phyloP scores from a whole-genome alignment of 352 stramenopile genomes.

The Pythium chondricola region DNA sequence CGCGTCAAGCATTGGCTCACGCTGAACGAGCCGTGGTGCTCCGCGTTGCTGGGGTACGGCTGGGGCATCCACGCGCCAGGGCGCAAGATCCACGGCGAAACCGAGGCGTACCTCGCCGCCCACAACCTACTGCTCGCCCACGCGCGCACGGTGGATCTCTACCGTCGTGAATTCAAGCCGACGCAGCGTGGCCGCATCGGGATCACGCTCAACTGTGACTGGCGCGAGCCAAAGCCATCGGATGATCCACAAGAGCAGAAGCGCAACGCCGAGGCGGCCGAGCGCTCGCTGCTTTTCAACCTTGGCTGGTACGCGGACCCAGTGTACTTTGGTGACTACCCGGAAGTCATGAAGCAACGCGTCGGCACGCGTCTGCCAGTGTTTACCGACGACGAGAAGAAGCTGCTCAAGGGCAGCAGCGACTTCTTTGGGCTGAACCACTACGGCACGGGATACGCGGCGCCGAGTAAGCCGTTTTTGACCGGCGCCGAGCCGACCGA shows the following conservation, averaged over 20 bases:
- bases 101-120: constrained; percentile 30
- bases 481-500: constrained; percentile 22
- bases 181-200: constrained; percentile 77
- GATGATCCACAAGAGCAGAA: constrained; percentile 40
- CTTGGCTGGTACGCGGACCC: constrained; percentile 92
- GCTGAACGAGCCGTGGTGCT: constrained; percentile 91
- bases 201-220: constrained; percentile 90
- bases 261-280: constrained; percentile 54
- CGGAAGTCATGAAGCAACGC: constrained; percentile 83
- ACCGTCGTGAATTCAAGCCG: constrained; percentile 37
- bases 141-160: constrained; percentile 73
- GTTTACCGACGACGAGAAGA: constrained; percentile 85
- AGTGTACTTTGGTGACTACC: constrained; percentile 91
- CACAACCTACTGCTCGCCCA: constrained; percentile 91
- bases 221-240: constrained; percentile 65
- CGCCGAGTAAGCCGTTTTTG: constrained; percentile 37
- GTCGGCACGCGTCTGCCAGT: constrained; percentile 76
- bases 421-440: constrained; percentile 96
- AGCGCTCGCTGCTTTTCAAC: constrained; percentile 81
- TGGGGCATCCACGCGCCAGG: constrained; percentile 72
- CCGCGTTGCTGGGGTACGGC: constrained; percentile 39
- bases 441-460: constrained; percentile 72
- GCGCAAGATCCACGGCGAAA: constrained; percentile 27
- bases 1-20: constrained; percentile 92
- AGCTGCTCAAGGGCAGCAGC: constrained; percentile 67